Evolutionary conservation across 768 basidiomycete species (phyloP).

Genomic region (Podaxis mareebaensis): DNA sequence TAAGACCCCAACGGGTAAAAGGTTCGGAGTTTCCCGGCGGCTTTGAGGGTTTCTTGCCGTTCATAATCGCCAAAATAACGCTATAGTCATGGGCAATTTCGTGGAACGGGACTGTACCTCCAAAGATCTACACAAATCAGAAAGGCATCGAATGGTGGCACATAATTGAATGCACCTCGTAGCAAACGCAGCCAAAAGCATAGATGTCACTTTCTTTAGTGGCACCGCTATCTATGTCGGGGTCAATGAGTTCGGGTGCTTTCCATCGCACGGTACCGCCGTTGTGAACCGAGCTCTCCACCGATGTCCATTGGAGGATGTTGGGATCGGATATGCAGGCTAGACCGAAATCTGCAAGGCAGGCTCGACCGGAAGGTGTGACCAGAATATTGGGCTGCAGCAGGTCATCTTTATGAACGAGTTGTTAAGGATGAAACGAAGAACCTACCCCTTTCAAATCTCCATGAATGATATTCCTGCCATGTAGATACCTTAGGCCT

Average conservation of each 20-base stretch:
- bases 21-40: conserved; percentile 18
- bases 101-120: conserved; percentile 28
- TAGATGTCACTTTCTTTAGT: conserved; percentile 37
- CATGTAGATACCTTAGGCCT: conserved; percentile 34
- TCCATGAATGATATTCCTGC: conserved; percentile 38
- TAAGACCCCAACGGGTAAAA: conserved; percentile 21
- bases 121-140: conserved; percentile 24
- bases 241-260: conserved; percentile 36
- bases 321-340: conserved; percentile 27
- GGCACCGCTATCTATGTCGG: conserved; percentile 17
- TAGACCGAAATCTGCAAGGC: conserved; percentile 54
- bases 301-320: conserved; percentile 20
- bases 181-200: conserved; percentile 41
- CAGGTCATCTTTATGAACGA: not conserved
- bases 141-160: not conserved
- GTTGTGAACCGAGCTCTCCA: conserved; percentile 19
- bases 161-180: conserved; percentile 26
- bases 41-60: conserved; percentile 22
- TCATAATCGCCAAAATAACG: conserved; percentile 25
- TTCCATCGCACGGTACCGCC: conserved; percentile 37
- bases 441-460: conserved; percentile 32
- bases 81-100: conserved; percentile 20
- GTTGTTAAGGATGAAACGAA: not conserved
- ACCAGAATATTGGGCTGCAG: conserved; percentile 48
- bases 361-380: conserved; percentile 38